Percentiles rank a stretch among this genome's conserved stretches.
phyloP scores from a whole-genome alignment of 768 basidiomycete genomes.

The Mycena rosella region DNA sequence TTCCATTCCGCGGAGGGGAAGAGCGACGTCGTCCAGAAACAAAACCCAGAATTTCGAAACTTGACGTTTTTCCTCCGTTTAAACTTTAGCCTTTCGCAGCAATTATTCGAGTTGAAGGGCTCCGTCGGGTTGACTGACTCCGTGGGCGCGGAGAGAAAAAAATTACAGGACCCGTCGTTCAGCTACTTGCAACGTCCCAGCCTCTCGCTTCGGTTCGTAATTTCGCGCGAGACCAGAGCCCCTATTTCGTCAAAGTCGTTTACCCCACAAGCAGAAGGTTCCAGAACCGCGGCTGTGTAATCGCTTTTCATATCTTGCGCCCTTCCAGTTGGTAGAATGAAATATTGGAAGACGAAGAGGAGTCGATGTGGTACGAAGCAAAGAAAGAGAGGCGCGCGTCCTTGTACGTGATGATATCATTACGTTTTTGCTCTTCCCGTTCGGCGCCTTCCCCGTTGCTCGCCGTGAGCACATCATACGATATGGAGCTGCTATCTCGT shows the following conservation, averaged over 20 bases:
- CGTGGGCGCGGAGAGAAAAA: too few relatives aligned
- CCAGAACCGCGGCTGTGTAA: background rate
- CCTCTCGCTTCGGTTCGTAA: too few relatives aligned
- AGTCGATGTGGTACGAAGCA: background rate
- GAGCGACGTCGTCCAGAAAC: background rate
- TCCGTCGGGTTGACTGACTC: too few relatives aligned
- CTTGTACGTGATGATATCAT: conserved; percentile 3
- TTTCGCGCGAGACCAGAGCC: too few relatives aligned
- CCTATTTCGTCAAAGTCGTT: background rate
- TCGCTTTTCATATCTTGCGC: background rate
- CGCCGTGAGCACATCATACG: too few relatives aligned
- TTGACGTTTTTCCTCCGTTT: background rate
- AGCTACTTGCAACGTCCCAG: too few relatives aligned
- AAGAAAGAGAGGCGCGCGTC: background rate
- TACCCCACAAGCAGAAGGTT: background rate
- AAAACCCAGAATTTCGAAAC: background rate
- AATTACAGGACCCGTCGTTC: too few relatives aligned
- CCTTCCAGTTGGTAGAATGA: background rate
- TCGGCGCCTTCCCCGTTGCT: too few relatives aligned
- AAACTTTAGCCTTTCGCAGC: background rate
- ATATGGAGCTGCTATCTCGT: too few relatives aligned
- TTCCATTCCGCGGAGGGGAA: background rate
- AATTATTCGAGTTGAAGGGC: too few relatives aligned
- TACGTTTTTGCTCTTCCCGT: background rate
- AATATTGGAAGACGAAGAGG: background rate